phyloP scores from a whole-genome alignment of 2,329 filamentous ascomycete genomes.

The Ceratocystiopsis sp. region DNA sequence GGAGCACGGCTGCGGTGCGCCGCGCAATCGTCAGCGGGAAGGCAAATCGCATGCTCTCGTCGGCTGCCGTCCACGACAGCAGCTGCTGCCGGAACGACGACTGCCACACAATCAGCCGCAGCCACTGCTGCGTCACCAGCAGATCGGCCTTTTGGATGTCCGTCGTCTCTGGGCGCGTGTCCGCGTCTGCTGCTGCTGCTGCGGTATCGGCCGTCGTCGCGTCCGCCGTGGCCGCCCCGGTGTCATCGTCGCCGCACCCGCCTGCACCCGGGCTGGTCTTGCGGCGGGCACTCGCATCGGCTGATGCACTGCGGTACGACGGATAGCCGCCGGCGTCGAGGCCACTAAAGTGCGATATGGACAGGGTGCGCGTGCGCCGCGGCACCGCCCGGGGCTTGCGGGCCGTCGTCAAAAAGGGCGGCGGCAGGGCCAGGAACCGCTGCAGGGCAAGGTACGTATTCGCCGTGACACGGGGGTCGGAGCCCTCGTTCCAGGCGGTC shows the following conservation, averaged over 20 bases:
- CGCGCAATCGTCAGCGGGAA: slow-evolving; percentile 46
- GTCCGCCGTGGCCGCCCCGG: background rate
- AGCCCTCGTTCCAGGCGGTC: slow-evolving; percentile 44
- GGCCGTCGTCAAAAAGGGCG: slow-evolving; percentile 14
- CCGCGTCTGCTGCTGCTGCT: background rate
- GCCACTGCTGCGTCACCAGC: slow-evolving; percentile 53
- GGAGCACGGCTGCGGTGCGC: slow-evolving; percentile 31
- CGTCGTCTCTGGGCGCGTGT: slow-evolving; percentile 26
- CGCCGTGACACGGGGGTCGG: slow-evolving; percentile 18
- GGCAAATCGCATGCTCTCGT: slow-evolving; percentile 43
- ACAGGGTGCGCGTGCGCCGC: too few relatives aligned
- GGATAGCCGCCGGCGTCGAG: background rate
- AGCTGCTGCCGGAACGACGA: slow-evolving; percentile 49
- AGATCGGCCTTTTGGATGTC: slow-evolving; percentile 54
- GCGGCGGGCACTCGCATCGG: too few relatives aligned
- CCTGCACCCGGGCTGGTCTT: too few relatives aligned
- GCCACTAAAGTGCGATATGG: slow-evolving; percentile 11
- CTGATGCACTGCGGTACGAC: too few relatives aligned
- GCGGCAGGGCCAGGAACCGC: slow-evolving; percentile 17
- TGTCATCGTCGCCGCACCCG: too few relatives aligned
- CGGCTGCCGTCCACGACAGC: slow-evolving; percentile 38
- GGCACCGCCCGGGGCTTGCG: background rate
- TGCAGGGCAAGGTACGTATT: slow-evolving; percentile 20
- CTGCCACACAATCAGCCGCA: slow-evolving; percentile 56
- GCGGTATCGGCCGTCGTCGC: background rate